These are phyloP conservation scores for Candida tibetensis DNA, from an alignment of 805 yeast species.

Conservation along the genomic window DNA sequence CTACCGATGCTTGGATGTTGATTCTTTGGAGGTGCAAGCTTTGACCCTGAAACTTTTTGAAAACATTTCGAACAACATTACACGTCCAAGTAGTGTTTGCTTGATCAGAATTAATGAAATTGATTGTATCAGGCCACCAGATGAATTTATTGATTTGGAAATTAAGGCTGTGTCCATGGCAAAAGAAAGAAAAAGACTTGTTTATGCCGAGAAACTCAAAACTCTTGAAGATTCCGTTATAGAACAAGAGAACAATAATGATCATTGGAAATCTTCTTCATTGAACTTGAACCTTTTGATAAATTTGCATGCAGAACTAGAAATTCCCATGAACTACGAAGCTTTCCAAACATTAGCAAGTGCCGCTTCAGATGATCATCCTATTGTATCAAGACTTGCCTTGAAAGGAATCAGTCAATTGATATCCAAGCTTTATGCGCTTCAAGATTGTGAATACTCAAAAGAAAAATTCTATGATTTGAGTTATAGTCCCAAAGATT, in stretches of 20 bases:
- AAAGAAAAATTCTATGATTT: conserved; percentile 43
- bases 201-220: conserved; percentile 39
- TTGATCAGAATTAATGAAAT: conserved; percentile 44
- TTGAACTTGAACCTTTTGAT: conserved; percentile 50
- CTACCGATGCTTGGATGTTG: conserved; percentile 53
- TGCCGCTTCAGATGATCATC: conserved; percentile 61
- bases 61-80: conserved; percentile 24
- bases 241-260: conserved; percentile 22
- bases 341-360: conserved; percentile 44
- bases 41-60: conserved; percentile 53
- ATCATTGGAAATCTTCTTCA: conserved; percentile 58
- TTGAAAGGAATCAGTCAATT: conserved; percentile 54
- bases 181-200: conserved; percentile 53
- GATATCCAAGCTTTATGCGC: conserved; percentile 42
- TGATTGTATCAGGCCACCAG: conserved; percentile 59
- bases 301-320: conserved; percentile 52
- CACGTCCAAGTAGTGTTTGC: conserved; percentile 43
- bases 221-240: conserved; percentile 41
- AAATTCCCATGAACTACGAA: conserved; percentile 39
- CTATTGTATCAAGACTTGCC: conserved; percentile 58
- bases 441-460: conserved; percentile 49
- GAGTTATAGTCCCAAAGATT: conserved; percentile 29
- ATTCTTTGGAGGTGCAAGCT: conserved; percentile 52
- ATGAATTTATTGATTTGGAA: conserved; percentile 53
- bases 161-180: conserved; percentile 60